Percentiles rank a stretch among this genome's conserved stretches.
Evolutionary conservation across 2,329 filamentous ascomycete genomes (phyloP).

Genomic region (Trichoderma sp.): DNA sequence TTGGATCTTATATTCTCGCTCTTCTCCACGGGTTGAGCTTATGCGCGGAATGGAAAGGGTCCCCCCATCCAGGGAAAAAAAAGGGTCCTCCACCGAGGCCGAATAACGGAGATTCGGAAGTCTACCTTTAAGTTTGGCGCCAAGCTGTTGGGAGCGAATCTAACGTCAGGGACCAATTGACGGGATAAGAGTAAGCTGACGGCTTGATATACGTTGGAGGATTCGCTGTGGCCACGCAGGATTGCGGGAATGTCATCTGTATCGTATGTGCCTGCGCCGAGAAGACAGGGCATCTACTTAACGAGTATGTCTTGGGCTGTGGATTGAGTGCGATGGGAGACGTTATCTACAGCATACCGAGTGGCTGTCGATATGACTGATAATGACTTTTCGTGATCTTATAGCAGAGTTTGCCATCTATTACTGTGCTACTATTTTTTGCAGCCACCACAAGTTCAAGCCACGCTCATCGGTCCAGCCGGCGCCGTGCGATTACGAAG

Average conservation of each 20-base stretch:
- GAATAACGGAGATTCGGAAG: slow-evolving; percentile 18
- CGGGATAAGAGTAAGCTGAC: slow-evolving; percentile 8
- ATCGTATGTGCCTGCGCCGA: background rate
- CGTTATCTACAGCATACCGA: background rate
- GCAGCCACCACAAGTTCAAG: background rate
- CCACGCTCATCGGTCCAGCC: slow-evolving; percentile 6
- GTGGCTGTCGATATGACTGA: background rate
- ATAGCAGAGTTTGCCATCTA: background rate
- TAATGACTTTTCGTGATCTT: background rate
- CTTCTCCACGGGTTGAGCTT: background rate
- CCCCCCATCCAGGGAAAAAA: background rate
- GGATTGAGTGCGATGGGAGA: too few species aligned
- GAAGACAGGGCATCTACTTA: background rate
- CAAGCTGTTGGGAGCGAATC: background rate
- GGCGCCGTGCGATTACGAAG: slow-evolving; percentile 1
- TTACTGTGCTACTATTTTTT: background rate
- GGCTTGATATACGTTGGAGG: background rate
- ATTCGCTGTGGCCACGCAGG: background rate
- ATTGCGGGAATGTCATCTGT: background rate
- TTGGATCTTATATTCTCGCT: background rate
- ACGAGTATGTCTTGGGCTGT: background rate
- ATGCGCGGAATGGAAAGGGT: background rate
- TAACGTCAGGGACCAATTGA: slow-evolving; percentile 15
- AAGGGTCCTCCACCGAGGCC: slow-evolving; percentile 6
- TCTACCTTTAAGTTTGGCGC: slow-evolving; percentile 16